Conservation (phyloP, 768 basidiomycete genomes). For the Lentinula detonsa region DNA sequence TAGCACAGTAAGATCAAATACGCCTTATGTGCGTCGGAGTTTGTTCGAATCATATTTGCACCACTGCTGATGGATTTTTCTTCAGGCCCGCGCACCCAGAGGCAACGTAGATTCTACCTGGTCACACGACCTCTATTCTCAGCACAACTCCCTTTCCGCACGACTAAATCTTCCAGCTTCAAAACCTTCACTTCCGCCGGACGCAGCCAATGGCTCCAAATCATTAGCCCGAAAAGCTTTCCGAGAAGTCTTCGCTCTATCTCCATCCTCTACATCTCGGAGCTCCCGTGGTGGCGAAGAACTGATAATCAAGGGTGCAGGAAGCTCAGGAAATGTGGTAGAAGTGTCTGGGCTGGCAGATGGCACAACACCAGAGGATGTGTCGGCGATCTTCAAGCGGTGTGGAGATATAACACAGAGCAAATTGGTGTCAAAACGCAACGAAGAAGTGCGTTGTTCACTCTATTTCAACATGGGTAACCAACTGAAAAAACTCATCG, state of each 20-base stretch:
- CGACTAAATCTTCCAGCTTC: conserved; percentile 42
- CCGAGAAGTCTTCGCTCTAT: conserved; percentile 42
- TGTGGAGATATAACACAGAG: conserved; percentile 58
- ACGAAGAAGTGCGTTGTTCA: conserved; percentile 11
- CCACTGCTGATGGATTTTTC: conserved; percentile 17
- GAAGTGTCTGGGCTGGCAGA: conserved; percentile 67
- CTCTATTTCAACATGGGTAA: neutral
- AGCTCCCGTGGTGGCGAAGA: conserved; percentile 14
- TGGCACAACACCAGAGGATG: conserved; percentile 80
- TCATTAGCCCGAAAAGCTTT: conserved; percentile 55
- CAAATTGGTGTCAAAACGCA: conserved; percentile 11
- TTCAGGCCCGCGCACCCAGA: conserved; percentile 54
- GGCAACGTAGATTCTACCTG: conserved; percentile 62
- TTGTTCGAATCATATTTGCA: conserved; percentile 9
- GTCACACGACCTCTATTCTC: conserved; percentile 68
- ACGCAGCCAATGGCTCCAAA: conserved; percentile 41
- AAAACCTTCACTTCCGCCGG: conserved; percentile 23
- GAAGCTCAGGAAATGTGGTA: conserved; percentile 56
- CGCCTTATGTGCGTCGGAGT: conserved; percentile 47
- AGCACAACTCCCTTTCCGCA: conserved; percentile 54
- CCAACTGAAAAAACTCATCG: conserved; percentile 8
- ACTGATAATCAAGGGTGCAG: conserved; percentile 67
- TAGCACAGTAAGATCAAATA: conserved; percentile 29
- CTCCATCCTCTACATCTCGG: conserved; percentile 18
- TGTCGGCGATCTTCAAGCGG: conserved; percentile 79